phyloP scores from a whole-genome alignment of 2,329 filamentous ascomycete species.

The Apiospora pterosperma region DNA sequence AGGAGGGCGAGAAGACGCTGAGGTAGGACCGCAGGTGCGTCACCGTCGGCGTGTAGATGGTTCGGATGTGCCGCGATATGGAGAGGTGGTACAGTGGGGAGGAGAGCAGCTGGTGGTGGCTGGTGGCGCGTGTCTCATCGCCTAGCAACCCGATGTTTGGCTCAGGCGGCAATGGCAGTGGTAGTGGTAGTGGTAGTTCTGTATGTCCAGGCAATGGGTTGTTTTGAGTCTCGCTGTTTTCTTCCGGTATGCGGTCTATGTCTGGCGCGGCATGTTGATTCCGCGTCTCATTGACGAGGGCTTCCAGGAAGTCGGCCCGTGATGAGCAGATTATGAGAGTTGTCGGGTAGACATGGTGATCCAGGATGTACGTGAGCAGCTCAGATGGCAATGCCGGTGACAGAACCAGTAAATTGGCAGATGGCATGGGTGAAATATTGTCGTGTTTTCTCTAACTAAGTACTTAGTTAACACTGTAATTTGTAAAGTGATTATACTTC shows the following conservation, averaged over 20 bases:
- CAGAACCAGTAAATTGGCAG: constrained; percentile 36
- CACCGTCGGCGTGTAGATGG: constrained; percentile 72
- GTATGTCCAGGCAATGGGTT: neutral
- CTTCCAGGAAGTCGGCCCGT: constrained; percentile 59
- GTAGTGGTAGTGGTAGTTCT: neutral
- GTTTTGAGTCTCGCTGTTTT: neutral
- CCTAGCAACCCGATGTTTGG: constrained; percentile 12
- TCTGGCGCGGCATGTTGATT: neutral
- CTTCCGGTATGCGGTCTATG: neutral
- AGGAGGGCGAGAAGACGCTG: constrained; percentile 45
- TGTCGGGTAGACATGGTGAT: constrained; percentile 52
- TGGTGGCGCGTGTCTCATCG: constrained; percentile 5
- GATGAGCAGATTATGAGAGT: constrained; percentile 70
- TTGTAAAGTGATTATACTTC: no score
- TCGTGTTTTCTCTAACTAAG: no score
- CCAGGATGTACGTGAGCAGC: constrained; percentile 63
- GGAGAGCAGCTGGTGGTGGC: constrained; percentile 47
- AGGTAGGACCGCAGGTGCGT: constrained; percentile 76
- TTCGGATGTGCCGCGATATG: constrained; percentile 63
- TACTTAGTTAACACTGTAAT: no score
- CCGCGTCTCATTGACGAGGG: constrained; percentile 49
- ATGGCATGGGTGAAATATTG: constrained; percentile 11
- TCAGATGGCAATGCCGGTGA: constrained; percentile 53
- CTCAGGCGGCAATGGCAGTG: constrained; percentile 3
- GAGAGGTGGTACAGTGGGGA: constrained; percentile 68